These are phyloP conservation scores for Arachis monticola DNA, from an alignment of 331 rosid genomes.

Conservation along the genomic window DNA sequence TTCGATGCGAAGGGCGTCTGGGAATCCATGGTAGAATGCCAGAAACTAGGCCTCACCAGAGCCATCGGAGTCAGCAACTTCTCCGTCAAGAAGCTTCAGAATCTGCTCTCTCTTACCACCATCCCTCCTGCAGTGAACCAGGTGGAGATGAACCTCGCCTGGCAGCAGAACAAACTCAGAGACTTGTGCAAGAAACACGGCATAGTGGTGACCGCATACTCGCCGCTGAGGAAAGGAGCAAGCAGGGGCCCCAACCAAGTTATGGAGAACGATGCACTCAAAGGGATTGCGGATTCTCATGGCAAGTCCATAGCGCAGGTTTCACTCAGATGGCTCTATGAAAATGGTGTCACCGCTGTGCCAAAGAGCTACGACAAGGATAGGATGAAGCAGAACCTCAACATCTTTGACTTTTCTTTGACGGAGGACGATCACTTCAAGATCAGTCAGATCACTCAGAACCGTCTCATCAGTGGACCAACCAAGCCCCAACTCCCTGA, in stretches of 20 bases:
- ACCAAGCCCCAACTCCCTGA: slow-evolving; percentile 47
- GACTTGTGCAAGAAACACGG: slow-evolving; percentile 43
- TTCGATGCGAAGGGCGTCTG: slow-evolving; percentile 54
- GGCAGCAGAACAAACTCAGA: slow-evolving; percentile 51
- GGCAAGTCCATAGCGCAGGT: slow-evolving; percentile 47
- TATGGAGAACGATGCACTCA: slow-evolving; percentile 48
- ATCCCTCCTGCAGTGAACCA: slow-evolving; percentile 51
- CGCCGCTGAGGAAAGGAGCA: slow-evolving; percentile 48
- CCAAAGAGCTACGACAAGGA: slow-evolving; percentile 48
- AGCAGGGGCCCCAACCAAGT: slow-evolving; percentile 47
- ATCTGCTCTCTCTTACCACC: slow-evolving; percentile 40
- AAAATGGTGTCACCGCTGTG: slow-evolving; percentile 47
- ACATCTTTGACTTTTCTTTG: slow-evolving; percentile 41
- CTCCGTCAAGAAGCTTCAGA: slow-evolving; percentile 50
- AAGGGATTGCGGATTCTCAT: slow-evolving; percentile 46
- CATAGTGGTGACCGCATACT: slow-evolving; percentile 44
- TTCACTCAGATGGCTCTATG: slow-evolving; percentile 48
- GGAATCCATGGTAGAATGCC: slow-evolving; percentile 47
- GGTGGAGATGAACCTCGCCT: slow-evolving; percentile 59
- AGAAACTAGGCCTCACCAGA: slow-evolving; percentile 44
- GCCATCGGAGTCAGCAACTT: slow-evolving; percentile 60
- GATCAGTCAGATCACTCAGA: slow-evolving; percentile 38
- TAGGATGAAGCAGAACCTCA: slow-evolving; percentile 47
- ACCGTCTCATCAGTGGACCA: slow-evolving; percentile 50
- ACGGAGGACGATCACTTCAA: slow-evolving; percentile 41